A percentile compares a stretch with the other conserved stretches of the same genome.
These are phyloP conservation scores for Fraxinus anomala DNA, from an alignment of 257 asterid species.

Conservation along the genomic window DNA sequence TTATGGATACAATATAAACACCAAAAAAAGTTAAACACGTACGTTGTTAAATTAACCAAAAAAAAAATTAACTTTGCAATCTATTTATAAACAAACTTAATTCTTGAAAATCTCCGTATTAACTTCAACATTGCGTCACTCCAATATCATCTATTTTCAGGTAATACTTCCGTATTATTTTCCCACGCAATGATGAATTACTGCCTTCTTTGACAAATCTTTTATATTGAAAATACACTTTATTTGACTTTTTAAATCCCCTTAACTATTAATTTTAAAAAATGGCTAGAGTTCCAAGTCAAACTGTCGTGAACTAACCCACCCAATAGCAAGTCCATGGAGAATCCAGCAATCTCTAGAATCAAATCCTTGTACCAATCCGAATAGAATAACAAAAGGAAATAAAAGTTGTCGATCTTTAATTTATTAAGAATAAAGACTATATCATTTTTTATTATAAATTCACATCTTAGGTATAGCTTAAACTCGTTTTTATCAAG, in stretches of 20 bases:
- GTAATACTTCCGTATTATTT: background rate
- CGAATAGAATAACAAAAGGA: too few species aligned
- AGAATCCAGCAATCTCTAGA: background rate
- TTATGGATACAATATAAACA: too few species aligned
- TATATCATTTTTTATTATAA: too few species aligned
- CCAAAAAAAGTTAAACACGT: too few species aligned
- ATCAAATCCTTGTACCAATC: background rate
- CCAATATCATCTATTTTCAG: background rate
- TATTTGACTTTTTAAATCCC: background rate
- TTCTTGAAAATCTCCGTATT: too few species aligned
- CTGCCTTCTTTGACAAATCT: conserved; percentile 6
- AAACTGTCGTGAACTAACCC: background rate
- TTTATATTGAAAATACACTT: background rate
- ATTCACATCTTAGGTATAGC: too few species aligned
- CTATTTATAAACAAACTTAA: too few species aligned
- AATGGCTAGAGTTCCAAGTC: background rate
- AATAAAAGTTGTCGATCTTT: too few species aligned
- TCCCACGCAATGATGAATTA: background rate
- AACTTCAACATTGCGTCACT: background rate
- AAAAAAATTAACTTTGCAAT: too few species aligned
- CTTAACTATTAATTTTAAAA: background rate
- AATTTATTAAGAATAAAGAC: too few species aligned
- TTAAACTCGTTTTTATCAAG: too few species aligned
- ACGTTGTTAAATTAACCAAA: too few species aligned
- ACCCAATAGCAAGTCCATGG: background rate